phyloP scores from a whole-genome alignment of 1,284 basidiomycete species.

The Cutaneotrichosporon daszewskae region DNA sequence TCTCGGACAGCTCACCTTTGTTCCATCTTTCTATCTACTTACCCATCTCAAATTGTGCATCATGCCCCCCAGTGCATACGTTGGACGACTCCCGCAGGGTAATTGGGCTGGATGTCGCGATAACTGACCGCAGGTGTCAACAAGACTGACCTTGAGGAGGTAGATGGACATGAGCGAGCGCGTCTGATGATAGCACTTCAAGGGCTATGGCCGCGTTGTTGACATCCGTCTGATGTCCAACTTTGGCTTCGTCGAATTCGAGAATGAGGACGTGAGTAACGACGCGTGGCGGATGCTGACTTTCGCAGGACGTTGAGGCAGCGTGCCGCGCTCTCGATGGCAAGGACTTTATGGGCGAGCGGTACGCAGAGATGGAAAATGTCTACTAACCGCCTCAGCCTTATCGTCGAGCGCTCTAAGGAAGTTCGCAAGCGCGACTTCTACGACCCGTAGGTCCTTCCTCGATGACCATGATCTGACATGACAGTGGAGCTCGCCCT shows the following conservation, averaged over 20 bases:
- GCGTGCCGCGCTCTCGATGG: conserved; percentile 79
- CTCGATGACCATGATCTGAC: not conserved
- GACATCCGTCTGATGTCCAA: conserved; percentile 93
- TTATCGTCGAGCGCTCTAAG: conserved; percentile 86
- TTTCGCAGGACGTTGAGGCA: conserved; percentile 77
- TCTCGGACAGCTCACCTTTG: not conserved
- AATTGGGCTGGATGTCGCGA: not conserved
- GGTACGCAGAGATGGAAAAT: no score
- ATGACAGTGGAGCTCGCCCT: conserved; percentile 14
- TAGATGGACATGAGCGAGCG: conserved; percentile 10
- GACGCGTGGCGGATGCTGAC: not conserved
- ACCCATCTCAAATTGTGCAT: not conserved
- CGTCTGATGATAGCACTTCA: conserved; percentile 63
- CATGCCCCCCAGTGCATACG: conserved; percentile 27
- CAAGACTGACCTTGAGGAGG: conserved; percentile 38
- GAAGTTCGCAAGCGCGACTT: conserved; percentile 74
- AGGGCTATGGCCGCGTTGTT: conserved; percentile 73
- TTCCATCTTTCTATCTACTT: not conserved
- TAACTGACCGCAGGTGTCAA: conserved; percentile 22
- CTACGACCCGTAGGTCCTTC: conserved; percentile 57
- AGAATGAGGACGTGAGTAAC: conserved; percentile 60
- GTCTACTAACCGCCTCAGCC: conserved; percentile 53
- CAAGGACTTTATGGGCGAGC: conserved; percentile 77
- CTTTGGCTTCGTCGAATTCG: conserved; percentile 93
- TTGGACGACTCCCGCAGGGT: conserved; percentile 43